Conservation (phyloP, 2,329 filamentous ascomycete genomes). For the Arthrobotrys entomopaga region DNA sequence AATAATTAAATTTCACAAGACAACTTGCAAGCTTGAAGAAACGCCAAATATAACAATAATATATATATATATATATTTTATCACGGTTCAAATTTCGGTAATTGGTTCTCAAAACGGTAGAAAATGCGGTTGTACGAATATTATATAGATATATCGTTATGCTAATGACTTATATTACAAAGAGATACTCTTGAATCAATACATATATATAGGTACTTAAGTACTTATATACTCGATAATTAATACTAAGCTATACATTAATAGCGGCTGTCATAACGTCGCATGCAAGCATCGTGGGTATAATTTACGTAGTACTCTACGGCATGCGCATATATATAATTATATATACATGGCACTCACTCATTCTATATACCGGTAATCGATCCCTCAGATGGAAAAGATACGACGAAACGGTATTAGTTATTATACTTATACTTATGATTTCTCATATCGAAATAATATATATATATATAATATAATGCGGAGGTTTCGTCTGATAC, state of each 20-base stretch:
- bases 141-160: too few relatives aligned
- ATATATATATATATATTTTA: not conserved
- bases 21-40: too few relatives aligned
- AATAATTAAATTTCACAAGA: too few relatives aligned
- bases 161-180: too few relatives aligned
- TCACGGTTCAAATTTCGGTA: conserved; percentile 36
- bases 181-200: too few relatives aligned
- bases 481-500: not conserved
- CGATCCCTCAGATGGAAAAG: not conserved
- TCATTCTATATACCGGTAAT: too few relatives aligned
- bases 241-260: not conserved
- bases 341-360: too few relatives aligned
- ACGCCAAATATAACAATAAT: conserved; percentile 12
- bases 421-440: too few relatives aligned
- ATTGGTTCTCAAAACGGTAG: not conserved
- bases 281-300: not conserved
- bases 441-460: not conserved
- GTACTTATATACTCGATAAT: too few relatives aligned
- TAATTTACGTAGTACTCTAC: too few relatives aligned
- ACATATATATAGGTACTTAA: too few relatives aligned
- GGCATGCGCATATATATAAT: too few relatives aligned
- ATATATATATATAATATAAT: not conserved
- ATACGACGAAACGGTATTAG: not conserved
- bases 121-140: conserved; percentile 11
- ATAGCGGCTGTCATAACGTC: conserved; percentile 14